Evolutionary conservation across 2,329 filamentous ascomycete species (phyloP).

Genomic region (Alternaria sp.): DNA sequence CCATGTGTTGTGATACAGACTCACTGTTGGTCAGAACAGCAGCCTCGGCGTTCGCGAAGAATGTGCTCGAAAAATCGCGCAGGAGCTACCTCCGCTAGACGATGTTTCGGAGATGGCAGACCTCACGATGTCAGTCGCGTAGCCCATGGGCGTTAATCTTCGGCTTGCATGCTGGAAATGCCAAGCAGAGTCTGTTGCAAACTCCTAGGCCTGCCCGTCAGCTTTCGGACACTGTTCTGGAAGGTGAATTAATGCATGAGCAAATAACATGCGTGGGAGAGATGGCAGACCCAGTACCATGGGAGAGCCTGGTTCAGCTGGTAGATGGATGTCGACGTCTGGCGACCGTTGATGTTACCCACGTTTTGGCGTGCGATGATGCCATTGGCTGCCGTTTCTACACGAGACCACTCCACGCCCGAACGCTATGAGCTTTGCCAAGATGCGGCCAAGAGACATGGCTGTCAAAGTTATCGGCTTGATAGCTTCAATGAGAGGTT

Average conservation of each 20-base stretch:
- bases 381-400: neutral
- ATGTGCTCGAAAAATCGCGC: neutral
- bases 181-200: neutral
- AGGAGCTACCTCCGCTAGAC: neutral
- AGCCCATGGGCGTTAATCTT: neutral
- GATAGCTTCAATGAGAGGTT: constrained; percentile 1
- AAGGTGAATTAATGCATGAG: neutral
- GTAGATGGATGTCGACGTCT: neutral
- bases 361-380: neutral
- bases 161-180: neutral
- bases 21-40: neutral
- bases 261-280: neutral
- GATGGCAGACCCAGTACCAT: neutral
- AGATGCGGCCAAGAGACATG: neutral
- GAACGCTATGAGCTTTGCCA: neutral
- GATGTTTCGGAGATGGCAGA: neutral
- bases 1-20: neutral
- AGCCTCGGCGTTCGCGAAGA: neutral
- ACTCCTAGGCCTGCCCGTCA: neutral
- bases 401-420: neutral
- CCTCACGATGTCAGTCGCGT: neutral
- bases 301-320: neutral
- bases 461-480: constrained; percentile 2
- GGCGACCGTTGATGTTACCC: neutral
- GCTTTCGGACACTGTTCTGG: neutral